These are phyloP conservation scores for Trichoderma simmonsii DNA, from an alignment of 2,329 filamentous ascomycete species.

Conservation along the genomic window DNA sequence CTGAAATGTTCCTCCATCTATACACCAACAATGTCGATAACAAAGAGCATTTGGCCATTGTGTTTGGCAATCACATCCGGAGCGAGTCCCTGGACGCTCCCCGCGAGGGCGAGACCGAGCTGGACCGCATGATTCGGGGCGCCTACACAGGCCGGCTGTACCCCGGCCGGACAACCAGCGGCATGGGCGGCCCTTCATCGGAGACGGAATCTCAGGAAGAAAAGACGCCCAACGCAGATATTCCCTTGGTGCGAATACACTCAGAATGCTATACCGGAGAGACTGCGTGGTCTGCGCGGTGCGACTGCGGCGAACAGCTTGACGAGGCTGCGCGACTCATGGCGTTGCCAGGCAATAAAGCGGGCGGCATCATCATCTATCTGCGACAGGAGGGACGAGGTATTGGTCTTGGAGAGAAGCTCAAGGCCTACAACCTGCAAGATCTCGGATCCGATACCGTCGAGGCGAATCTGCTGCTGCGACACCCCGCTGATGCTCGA, in stretches of 20 bases:
- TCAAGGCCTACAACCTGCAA: slow-evolving; percentile 97
- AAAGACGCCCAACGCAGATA: slow-evolving; percentile 19
- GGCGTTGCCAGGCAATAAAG: slow-evolving; percentile 62
- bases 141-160: slow-evolving; percentile 87
- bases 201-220: slow-evolving; percentile 26
- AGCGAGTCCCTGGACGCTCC: slow-evolving; percentile 67
- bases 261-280: slow-evolving; percentile 98
- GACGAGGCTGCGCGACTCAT: slow-evolving; percentile 95
- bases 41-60: slow-evolving; percentile 96
- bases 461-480: slow-evolving; percentile 84
- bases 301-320: slow-evolving; percentile 95
- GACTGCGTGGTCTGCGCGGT: slow-evolving; percentile 96
- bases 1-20: slow-evolving; percentile 95
- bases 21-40: slow-evolving; percentile 91
- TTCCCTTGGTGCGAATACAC: slow-evolving; percentile 86
- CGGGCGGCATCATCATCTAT: slow-evolving; percentile 90
- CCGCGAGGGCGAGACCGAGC: slow-evolving; percentile 74
- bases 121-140: slow-evolving; percentile 89
- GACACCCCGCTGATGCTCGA: slow-evolving; percentile 90
- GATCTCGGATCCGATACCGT: slow-evolving; percentile 97
- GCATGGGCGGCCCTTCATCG: slow-evolving; percentile 40
- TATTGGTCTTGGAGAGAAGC: slow-evolving; percentile 89
- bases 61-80: slow-evolving; percentile 86
- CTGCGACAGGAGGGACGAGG: slow-evolving; percentile 93
- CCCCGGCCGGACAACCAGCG: slow-evolving; percentile 77